phyloP scores from a whole-genome alignment of 225 moss, liverwort and hornwort genomes.

The Anthoceros angustus region DNA sequence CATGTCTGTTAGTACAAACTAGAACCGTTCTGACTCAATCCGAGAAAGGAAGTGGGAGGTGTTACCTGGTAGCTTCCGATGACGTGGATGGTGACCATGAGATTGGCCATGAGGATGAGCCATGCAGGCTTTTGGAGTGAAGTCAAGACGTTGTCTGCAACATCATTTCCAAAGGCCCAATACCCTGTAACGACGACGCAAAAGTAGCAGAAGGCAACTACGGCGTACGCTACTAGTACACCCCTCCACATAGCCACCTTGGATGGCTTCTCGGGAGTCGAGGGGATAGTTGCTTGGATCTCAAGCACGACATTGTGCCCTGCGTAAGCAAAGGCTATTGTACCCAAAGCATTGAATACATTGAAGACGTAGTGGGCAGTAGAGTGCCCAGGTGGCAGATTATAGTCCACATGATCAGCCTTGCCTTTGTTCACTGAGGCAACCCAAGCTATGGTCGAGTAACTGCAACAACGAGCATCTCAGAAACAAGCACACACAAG shows the following conservation, averaged over 20 bases:
- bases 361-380: constrained; percentile 9
- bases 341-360: constrained; percentile 52
- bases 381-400: background rate
- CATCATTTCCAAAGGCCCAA: constrained; percentile 51
- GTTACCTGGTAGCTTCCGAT: constrained; percentile 20
- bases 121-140: background rate
- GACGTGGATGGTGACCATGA: background rate
- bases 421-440: constrained; percentile 30
- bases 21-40: background rate
- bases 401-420: background rate
- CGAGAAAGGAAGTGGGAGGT: too few relatives aligned
- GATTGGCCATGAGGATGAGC: background rate
- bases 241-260: constrained; percentile 58
- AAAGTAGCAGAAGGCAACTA: constrained; percentile 55
- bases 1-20: background rate
- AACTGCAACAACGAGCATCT: constrained; percentile 18
- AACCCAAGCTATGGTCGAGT: constrained; percentile 52
- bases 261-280: constrained; percentile 47
- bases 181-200: constrained; percentile 48
- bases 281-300: constrained; percentile 75
- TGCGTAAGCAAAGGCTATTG: constrained; percentile 50
- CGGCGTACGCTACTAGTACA: constrained; percentile 32
- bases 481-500: background rate
- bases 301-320: constrained; percentile 76
- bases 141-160: background rate